Conservation (phyloP, 441 rosid species). For the Pelargonium cotyledonis region DNA sequence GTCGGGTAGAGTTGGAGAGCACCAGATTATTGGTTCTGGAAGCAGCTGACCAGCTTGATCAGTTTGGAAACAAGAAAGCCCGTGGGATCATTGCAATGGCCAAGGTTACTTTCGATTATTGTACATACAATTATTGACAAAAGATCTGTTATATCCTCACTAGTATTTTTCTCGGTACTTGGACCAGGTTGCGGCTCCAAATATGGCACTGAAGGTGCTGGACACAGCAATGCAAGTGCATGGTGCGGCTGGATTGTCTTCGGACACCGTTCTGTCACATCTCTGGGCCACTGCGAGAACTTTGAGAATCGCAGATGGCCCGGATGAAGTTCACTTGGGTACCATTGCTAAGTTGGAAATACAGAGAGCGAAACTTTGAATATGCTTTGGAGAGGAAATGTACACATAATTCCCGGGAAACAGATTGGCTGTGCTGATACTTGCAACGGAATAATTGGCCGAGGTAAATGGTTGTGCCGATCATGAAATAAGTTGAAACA, state of each 20-base stretch:
- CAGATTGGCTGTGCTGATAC: no score
- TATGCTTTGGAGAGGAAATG: not conserved
- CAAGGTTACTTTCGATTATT: constrained; percentile 41
- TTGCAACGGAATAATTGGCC: no score
- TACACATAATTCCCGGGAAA: not conserved
- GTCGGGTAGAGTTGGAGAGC: constrained; percentile 79
- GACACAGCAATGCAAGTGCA: constrained; percentile 93
- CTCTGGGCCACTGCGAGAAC: constrained; percentile 93
- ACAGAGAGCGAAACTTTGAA: constrained; percentile 70
- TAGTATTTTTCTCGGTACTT: constrained; percentile 5
- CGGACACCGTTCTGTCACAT: constrained; percentile 75
- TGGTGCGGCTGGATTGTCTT: constrained; percentile 75
- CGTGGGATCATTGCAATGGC: constrained; percentile 85
- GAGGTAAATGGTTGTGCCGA: no score
- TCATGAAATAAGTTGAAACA: no score
- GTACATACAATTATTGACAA: no score
- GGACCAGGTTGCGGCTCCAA: constrained; percentile 85
- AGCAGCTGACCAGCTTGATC: constrained; percentile 92
- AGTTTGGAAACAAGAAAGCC: constrained; percentile 79
- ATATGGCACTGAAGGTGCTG: constrained; percentile 78
- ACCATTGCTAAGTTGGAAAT: constrained; percentile 82
- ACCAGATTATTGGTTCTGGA: constrained; percentile 77
- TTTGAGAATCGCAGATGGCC: constrained; percentile 83
- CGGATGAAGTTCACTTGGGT: constrained; percentile 92
- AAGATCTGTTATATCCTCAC: no score